phyloP scores from a whole-genome alignment of 1,139 yeast genomes.

The Blastobotrys raffinosifermentans region DNA sequence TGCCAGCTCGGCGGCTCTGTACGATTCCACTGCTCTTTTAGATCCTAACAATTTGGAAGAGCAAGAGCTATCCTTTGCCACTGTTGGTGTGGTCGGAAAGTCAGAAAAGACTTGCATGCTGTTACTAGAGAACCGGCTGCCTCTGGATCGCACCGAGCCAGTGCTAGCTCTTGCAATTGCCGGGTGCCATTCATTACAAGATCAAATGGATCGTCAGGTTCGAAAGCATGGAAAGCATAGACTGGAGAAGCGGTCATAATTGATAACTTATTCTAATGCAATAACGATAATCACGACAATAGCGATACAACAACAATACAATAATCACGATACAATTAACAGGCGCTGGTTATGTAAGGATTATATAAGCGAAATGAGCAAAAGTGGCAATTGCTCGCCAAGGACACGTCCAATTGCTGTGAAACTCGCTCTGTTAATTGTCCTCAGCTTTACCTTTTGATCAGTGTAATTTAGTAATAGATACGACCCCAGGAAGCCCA shows the following conservation, averaged over 20 bases:
- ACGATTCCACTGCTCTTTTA: slow-evolving; percentile 63
- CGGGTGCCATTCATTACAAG: slow-evolving; percentile 80
- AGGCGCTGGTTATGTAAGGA: no score
- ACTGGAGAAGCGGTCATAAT: slow-evolving; percentile 26
- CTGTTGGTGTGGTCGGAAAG: slow-evolving; percentile 80
- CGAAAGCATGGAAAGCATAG: slow-evolving; percentile 60
- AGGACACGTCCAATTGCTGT: no score
- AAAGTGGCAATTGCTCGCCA: no score
- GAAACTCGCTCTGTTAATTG: no score
- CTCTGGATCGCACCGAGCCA: slow-evolving; percentile 71
- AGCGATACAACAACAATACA: no score
- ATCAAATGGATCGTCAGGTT: slow-evolving; percentile 79
- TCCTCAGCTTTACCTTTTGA: no score
- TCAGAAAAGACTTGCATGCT: slow-evolving; percentile 72
- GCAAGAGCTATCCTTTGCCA: slow-evolving; percentile 69
- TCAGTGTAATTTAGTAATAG: no score
- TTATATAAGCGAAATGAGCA: no score
- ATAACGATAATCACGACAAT: no score
- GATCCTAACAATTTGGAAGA: slow-evolving; percentile 85
- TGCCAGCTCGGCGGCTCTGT: slow-evolving; percentile 73
- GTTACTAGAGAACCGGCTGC: slow-evolving; percentile 69
- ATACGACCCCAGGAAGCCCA: no score
- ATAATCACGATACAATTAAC: no score
- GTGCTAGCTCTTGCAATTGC: slow-evolving; percentile 80
- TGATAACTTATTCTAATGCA: slow-evolving; percentile 1